Base-by-base conservation (phyloP, 176 grass and related monocot genomes). In the Musa itinerans region DNA sequence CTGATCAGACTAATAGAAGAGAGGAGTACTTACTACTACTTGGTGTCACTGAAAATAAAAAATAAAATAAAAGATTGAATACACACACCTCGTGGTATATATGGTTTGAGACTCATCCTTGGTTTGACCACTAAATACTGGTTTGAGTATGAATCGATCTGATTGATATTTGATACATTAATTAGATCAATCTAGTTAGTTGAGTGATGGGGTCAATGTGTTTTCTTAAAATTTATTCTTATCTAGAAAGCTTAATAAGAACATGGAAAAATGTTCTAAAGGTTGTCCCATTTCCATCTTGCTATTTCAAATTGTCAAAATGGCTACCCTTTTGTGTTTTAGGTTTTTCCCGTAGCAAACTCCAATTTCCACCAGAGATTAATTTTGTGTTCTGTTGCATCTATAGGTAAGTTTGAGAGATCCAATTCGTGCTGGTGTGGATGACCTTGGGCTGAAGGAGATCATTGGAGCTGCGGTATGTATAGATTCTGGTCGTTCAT, bases 331-430 rank as follows among this genome's bases (percentile, higher is more conserved):
- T 61, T 13, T 70, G 67, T 61, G 71, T 78, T 29, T 3, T 14
- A 15, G 16, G 10, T 10, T 63, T 9, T 67, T 29, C 22, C 66
- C 16, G 63, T 15, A 2, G 50, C 19, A 11, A 11, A 20, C 57
- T 12, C 61, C 14, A 6, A 22, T 66, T 54, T 13, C 16, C 10
- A 70, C 52, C 21, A 72, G 29, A 50, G 0, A 76, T 20, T 86
- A 50, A 85, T 63, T 83, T 13, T 51, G 27, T 24, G 1, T 71
- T 56, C 53, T 71, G 25, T 76, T 57, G 23, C 61, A 81, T 96
- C 9, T 86, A 66, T 82, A 97, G 93, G 90, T 97, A 57, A 97
- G 93, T 81, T 85, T 97, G 74, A 93, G 90, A 88, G 89, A 88
- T 52, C 89, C 89, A 54, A 86, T 88, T 53, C 85, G 88, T 25